Base-by-base conservation (phyloP, 305 asterid species). In the Plantago lanceolata region DNA sequence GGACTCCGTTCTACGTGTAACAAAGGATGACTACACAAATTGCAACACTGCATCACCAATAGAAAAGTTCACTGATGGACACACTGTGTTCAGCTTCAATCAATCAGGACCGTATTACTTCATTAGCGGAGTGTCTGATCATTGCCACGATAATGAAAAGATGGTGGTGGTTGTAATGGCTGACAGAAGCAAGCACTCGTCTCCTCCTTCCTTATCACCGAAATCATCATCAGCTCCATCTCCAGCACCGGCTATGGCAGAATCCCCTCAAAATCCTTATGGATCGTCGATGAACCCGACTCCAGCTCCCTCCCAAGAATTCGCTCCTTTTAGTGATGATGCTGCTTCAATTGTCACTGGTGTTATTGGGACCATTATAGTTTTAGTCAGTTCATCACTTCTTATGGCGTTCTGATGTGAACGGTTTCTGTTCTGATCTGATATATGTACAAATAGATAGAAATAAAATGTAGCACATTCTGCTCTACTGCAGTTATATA, bases 101-200 rank as follows among this genome's bases (percentile, higher is more conserved):
- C 82, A 82, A 16, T 88, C 99, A 1, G 99, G 99, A 5, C 78
- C 96, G n/a, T 65, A 79, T 59, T 88, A 86, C 76, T 94, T 90
- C 87, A 88, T 90, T 4, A 94, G 99, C 57, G 96, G 97, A 2
- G 84, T 75, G 28, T 71, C 67, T 19, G 95, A 86, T 0, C 72
- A 88, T 45, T 94, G 99, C 76, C 81, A 51, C 63, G 88, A 84
- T 59, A 84, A 84, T 47, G 87, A 90, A 52, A 94, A 90, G 75
- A 0, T 94, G 63, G 19, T 71, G 0, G 88, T 86, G 37, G 79
- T 90, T 3, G 99, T 94, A 48, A 48, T 94, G 95, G 97, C 96
- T 5, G 85, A 89, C 52, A 79, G 98, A 66, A 81, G 65, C 79
- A 70, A 73, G 68, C 17, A 16, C 62, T 5, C 79, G 18, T 64